Percentiles rank a stretch among this genome's conserved stretches.
Evolutionary conservation across 176 grass and related monocot species (phyloP).

Genomic region (Elymus sibiricus): DNA sequence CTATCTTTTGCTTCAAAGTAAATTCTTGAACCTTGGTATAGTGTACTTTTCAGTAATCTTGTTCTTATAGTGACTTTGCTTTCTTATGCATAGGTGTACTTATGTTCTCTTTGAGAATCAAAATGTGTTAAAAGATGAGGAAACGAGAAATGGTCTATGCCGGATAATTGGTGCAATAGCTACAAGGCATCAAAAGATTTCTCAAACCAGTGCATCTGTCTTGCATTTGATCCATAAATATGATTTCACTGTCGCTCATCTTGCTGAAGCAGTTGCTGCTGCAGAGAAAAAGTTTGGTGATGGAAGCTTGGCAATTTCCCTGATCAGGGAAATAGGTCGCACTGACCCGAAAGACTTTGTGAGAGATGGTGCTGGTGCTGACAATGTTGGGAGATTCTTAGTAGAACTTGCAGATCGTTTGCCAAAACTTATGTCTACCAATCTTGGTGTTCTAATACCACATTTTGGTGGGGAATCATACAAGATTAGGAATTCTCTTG

Average conservation of each 20-base stretch:
- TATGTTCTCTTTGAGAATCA: conserved; percentile 82
- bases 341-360: conserved; percentile 81
- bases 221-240: conserved; percentile 86
- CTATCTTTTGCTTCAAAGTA: conserved; percentile 97
- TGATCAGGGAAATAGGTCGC: conserved; percentile 87
- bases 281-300: conserved; percentile 80
- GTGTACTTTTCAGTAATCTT: conserved; percentile 2
- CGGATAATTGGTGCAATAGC: conserved; percentile 76
- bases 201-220: conserved; percentile 82
- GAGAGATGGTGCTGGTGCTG: conserved; percentile 77
- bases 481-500: conserved; percentile 98
- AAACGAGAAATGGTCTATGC: conserved; percentile 64
- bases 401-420: conserved; percentile 73
- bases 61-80: conserved; percentile 2
- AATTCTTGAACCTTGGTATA: conserved; percentile 12
- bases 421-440: conserved; percentile 88
- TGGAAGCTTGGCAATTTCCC: conserved; percentile 73
- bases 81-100: conserved; percentile 48
- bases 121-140: conserved; percentile 65
- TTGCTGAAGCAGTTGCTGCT: conserved; percentile 70
- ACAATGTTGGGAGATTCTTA: conserved; percentile 87
- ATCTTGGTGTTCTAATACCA: conserved; percentile 80
- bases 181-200: conserved; percentile 73
- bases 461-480: conserved; percentile 97
- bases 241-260: conserved; percentile 62